phyloP scores from a whole-genome alignment of 805 yeast genomes.

The Hanseniaspora lindneri region DNA sequence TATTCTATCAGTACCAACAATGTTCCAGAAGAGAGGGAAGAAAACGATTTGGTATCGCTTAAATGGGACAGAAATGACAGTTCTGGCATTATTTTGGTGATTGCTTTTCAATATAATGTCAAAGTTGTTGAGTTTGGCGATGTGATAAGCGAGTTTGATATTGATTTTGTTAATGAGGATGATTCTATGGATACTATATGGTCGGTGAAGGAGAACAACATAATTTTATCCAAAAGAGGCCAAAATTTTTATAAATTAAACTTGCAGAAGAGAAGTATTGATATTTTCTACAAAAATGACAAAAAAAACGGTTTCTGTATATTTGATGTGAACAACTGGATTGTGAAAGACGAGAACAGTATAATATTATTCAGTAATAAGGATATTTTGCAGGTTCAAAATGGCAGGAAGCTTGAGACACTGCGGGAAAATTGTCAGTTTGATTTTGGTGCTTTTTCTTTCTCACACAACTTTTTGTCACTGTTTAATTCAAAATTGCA shows the following conservation, averaged over 20 bases:
- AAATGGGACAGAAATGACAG: constrained; percentile 2
- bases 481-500: constrained; percentile 1
- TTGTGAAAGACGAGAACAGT: constrained; percentile 1
- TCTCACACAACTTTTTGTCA: constrained; percentile 1
- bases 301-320: neutral
- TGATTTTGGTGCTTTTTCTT: constrained; percentile 10
- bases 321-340: constrained; percentile 5
- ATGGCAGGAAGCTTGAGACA: constrained; percentile 1
- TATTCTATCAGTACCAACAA: neutral
- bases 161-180: constrained; percentile 10
- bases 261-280: neutral
- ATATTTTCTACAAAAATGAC: neutral
- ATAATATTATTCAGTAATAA: constrained; percentile 4
- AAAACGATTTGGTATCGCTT: constrained; percentile 1
- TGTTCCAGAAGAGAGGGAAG: neutral
- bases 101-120: neutral
- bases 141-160: neutral
- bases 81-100: neutral
- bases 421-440: neutral
- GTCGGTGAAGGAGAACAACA: constrained; percentile 9
- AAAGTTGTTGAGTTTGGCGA: constrained; percentile 8
- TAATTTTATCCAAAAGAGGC: constrained; percentile 7
- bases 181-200: constrained; percentile 13
- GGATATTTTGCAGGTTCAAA: neutral
- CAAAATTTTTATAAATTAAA: constrained; percentile 9